A percentile compares a stretch with the other conserved stretches of the same genome.
These are phyloP conservation scores for Aspergillus chevalieri DNA, from an alignment of 2,329 filamentous ascomycete genomes.

Conservation along the genomic window DNA sequence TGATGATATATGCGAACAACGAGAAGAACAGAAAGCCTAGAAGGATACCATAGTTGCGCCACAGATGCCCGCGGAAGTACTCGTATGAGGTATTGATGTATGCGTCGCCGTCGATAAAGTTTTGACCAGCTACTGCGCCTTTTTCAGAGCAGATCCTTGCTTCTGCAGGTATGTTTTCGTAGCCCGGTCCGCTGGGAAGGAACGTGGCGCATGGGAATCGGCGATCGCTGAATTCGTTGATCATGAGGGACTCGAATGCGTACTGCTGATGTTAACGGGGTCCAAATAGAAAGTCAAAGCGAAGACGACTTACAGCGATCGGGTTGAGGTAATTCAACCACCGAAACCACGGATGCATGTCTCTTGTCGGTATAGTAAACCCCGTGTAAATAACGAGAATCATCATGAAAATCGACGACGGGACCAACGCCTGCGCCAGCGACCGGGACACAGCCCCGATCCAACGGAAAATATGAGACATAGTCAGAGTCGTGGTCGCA, in stretches of 20 bases:
- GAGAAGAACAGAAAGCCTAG: constrained; percentile 57
- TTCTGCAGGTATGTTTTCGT: constrained; percentile 28
- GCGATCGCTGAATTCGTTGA: constrained; percentile 71
- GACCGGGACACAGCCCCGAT: constrained; percentile 70
- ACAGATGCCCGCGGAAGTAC: constrained; percentile 55
- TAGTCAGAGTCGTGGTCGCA: constrained; percentile 65
- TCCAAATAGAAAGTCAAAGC: too few species aligned
- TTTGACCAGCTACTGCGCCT: constrained; percentile 51
- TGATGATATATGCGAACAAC: constrained; percentile 54
- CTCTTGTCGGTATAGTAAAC: constrained; percentile 38
- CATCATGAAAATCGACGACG: constrained; percentile 46
- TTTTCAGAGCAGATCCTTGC: constrained; percentile 53
- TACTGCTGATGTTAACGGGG: constrained; percentile 41
- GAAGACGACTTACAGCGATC: constrained; percentile 45
- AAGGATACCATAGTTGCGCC: constrained; percentile 64
- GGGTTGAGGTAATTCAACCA: constrained; percentile 82
- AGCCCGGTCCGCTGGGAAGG: constrained; percentile 40
- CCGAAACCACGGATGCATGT: constrained; percentile 74
- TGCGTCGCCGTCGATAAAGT: constrained; percentile 52
- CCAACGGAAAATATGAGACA: constrained; percentile 81
- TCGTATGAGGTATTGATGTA: constrained; percentile 51
- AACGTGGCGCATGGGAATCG: constrained; percentile 49
- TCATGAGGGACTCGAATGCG: constrained; percentile 73
- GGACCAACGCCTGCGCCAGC: constrained; percentile 51
- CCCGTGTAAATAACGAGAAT: constrained; percentile 45